Evolutionary conservation across 805 yeast genomes (phyloP).

Genomic region (Yarrowia sp.): DNA sequence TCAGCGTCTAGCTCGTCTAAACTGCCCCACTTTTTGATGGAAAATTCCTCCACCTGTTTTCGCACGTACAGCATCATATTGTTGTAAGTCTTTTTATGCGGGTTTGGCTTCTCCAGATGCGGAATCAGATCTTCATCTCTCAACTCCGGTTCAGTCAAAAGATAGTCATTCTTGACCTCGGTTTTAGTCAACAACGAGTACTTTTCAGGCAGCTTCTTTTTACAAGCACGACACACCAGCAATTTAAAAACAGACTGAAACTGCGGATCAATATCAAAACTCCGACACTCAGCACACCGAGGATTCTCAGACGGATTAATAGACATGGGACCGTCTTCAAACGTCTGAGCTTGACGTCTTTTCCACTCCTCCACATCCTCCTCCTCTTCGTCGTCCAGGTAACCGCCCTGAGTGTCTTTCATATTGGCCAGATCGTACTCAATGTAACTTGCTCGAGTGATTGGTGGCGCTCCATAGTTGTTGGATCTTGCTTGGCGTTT

Average conservation of each 20-base stretch:
- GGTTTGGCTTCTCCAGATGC: conserved; percentile 86
- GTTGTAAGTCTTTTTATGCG: conserved; percentile 83
- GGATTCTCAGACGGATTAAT: conserved; percentile 42
- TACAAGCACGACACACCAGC: conserved; percentile 79
- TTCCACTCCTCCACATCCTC: conserved; percentile 45
- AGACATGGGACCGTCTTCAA: conserved; percentile 28
- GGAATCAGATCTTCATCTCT: conserved; percentile 65
- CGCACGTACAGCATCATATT: conserved; percentile 90
- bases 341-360: conserved; percentile 54
- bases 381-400: conserved; percentile 47
- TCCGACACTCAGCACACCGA: conserved; percentile 76
- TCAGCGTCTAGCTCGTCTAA: conserved; percentile 86
- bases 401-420: conserved; percentile 87
- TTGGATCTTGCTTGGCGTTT: neutral
- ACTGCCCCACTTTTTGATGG: conserved; percentile 93
- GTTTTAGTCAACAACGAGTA: conserved; percentile 91
- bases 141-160: conserved; percentile 90
- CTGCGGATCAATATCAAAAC: conserved; percentile 76
- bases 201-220: conserved; percentile 72
- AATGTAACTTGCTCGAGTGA: conserved; percentile 16
- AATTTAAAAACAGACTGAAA: conserved; percentile 65
- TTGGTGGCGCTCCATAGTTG: conserved; percentile 1
- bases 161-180: conserved; percentile 89
- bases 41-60: conserved; percentile 89
- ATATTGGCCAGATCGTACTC: conserved; percentile 74